A percentile compares a stretch with the other conserved stretches of the same genome.
Evolutionary conservation across 257 asterid species (phyloP).

Genomic region (Handroanthus guayacan): DNA sequence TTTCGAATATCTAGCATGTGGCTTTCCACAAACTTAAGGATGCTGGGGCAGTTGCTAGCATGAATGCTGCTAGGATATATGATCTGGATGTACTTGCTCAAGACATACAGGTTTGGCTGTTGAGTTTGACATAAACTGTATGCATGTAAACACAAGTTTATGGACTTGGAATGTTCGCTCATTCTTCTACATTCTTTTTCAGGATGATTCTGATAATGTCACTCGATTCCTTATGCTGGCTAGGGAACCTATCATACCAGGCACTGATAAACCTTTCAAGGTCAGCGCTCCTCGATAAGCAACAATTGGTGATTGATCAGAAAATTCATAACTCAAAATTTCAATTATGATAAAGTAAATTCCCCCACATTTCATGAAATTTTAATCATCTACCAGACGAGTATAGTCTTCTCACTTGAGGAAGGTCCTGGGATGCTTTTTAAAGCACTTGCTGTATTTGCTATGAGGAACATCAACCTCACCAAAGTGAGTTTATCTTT

Average conservation of each 20-base stretch:
- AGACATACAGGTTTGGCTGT: slow-evolving; percentile 85
- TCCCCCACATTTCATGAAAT: slow-evolving; percentile 9
- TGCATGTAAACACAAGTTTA: background rate
- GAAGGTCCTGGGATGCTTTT: slow-evolving; percentile 99
- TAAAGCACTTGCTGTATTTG: slow-evolving; percentile 97
- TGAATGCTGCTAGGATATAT: slow-evolving; percentile 78
- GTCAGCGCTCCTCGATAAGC: slow-evolving; percentile 45
- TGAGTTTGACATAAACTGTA: slow-evolving; percentile 13
- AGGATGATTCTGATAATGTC: slow-evolving; percentile 94
- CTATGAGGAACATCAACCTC: slow-evolving; percentile 91
- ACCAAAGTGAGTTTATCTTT: slow-evolving; percentile 68
- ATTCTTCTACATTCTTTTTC: slow-evolving; percentile 37
- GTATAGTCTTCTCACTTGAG: slow-evolving; percentile 98
- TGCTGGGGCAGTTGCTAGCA: slow-evolving; percentile 98
- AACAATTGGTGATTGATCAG: slow-evolving; percentile 3
- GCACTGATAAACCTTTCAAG: slow-evolving; percentile 93
- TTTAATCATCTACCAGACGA: slow-evolving; percentile 63
- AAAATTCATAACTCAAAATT: background rate
- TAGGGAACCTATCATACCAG: slow-evolving; percentile 98
- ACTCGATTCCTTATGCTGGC: slow-evolving; percentile 98
- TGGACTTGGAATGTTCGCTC: slow-evolving; percentile 20
- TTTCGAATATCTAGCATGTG: slow-evolving; percentile 56
- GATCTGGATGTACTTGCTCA: slow-evolving; percentile 84
- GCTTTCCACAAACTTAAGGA: slow-evolving; percentile 80
- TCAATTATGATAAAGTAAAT: slow-evolving; percentile 5